Conservation (phyloP, 1,139 yeast species). For the Suhomyces coccinellae region DNA sequence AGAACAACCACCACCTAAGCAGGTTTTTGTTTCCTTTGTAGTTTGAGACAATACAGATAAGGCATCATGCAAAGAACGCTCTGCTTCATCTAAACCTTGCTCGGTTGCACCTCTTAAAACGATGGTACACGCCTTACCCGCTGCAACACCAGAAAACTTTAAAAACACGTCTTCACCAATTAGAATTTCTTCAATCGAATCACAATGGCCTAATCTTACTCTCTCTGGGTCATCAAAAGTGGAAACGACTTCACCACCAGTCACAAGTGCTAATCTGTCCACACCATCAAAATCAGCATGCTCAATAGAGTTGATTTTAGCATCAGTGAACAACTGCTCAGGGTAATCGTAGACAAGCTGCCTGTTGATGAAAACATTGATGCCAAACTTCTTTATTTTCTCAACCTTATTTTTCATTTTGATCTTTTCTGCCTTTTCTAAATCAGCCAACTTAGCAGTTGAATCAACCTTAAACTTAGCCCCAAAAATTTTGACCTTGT, state of each 20-base stretch:
- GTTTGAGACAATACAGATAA: slow-evolving; percentile 94
- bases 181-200: slow-evolving; percentile 82
- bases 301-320: slow-evolving; percentile 87
- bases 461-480: slow-evolving; percentile 97
- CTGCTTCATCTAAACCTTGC: slow-evolving; percentile 94
- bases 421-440: slow-evolving; percentile 92
- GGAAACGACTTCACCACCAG: slow-evolving; percentile 98
- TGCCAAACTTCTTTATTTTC: slow-evolving; percentile 78
- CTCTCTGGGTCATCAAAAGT: slow-evolving; percentile 91
- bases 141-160: slow-evolving; percentile 91
- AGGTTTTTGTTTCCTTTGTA: slow-evolving; percentile 90
- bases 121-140: slow-evolving; percentile 95
- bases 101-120: slow-evolving; percentile 97
- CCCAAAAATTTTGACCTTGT: slow-evolving; percentile 94
- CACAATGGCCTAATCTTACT: slow-evolving; percentile 87
- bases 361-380: slow-evolving; percentile 90
- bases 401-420: slow-evolving; percentile 91
- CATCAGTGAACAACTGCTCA: slow-evolving; percentile 88
- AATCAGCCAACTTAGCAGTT: slow-evolving; percentile 89
- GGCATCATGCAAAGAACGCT: slow-evolving; percentile 96
- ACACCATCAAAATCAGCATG: slow-evolving; percentile 99
- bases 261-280: slow-evolving; percentile 91
- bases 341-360: slow-evolving; percentile 98
- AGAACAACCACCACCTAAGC: slow-evolving; percentile 96
- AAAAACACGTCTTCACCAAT: slow-evolving; percentile 89